A percentile compares a stretch with the other conserved stretches of the same genome.
phyloP scores from a whole-genome alignment of 345 rosid species.

The Arabidopsis suecica region DNA sequence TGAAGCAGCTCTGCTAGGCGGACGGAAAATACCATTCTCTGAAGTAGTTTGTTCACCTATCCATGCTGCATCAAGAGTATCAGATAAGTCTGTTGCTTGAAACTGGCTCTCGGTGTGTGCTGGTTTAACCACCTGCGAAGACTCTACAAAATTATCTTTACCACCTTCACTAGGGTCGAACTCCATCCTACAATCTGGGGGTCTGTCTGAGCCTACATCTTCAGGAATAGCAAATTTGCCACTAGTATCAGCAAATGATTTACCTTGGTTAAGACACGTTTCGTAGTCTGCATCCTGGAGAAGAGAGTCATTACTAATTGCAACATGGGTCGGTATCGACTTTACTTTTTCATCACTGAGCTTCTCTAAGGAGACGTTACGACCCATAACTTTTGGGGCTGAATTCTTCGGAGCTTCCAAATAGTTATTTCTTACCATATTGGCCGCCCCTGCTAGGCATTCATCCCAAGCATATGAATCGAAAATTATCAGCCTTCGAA shows the following conservation, averaged over 20 bases:
- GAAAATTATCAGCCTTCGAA: constrained; percentile 76
- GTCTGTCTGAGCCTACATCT: constrained; percentile 46
- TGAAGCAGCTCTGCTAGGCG: constrained; percentile 42
- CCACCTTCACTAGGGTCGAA: constrained; percentile 46
- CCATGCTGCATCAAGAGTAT: constrained; percentile 84
- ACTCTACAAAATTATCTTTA: constrained; percentile 49
- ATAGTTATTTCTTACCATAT: constrained; percentile 51
- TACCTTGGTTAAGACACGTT: constrained; percentile 29
- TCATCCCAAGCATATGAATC: constrained; percentile 89
- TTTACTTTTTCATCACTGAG: constrained; percentile 52
- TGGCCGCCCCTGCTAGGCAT: constrained; percentile 65
- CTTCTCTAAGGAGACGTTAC: constrained; percentile 57
- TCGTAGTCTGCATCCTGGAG: constrained; percentile 42
- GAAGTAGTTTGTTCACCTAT: constrained; percentile 66
- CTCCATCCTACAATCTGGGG: constrained; percentile 46
- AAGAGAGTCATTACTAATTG: constrained; percentile 52
- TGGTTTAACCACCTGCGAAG: constrained; percentile 52
- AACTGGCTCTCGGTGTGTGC: constrained; percentile 60
- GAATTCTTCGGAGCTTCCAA: constrained; percentile 49
- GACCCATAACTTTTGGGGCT: constrained; percentile 48
- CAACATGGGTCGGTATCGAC: constrained; percentile 48
- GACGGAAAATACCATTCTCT: constrained; percentile 60
- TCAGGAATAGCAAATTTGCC: constrained; percentile 41
- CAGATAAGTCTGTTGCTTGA: constrained; percentile 58
- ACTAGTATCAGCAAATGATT: constrained; percentile 36